Evolutionary conservation across 2,329 filamentous ascomycete species (phyloP).

Genomic region (Fusarium luffae): DNA sequence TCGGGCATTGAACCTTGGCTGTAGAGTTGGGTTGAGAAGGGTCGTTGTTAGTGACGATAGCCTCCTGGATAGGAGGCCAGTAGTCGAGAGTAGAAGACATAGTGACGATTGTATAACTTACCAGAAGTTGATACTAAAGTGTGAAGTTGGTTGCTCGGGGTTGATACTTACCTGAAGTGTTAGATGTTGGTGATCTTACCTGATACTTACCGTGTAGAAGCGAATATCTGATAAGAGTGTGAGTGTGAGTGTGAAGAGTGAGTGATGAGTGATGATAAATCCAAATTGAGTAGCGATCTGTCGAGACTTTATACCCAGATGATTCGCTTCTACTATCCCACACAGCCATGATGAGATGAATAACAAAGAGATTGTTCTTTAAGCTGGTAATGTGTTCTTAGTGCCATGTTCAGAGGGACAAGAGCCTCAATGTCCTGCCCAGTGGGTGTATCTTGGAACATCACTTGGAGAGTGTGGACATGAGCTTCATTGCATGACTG

Average conservation of each 20-base stretch:
- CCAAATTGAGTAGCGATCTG: not conserved
- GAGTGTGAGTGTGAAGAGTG: not conserved
- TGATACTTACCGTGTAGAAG: not conserved
- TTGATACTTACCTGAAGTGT: not conserved
- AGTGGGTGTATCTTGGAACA: no score
- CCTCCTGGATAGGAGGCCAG: slow-evolving; percentile 25
- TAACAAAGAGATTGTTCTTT: not conserved
- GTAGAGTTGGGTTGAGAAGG: not conserved
- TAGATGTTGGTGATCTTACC: not conserved
- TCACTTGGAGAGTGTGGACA: no score
- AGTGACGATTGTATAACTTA: not conserved
- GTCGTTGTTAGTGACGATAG: not conserved
- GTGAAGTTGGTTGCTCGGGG: not conserved
- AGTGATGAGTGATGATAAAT: not conserved
- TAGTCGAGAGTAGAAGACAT: slow-evolving; percentile 7
- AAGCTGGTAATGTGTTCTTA: not conserved
- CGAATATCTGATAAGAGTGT: not conserved
- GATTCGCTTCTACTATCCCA: not conserved
- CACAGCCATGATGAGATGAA: not conserved
- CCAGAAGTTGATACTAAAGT: not conserved
- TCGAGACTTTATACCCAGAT: not conserved
- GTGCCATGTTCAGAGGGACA: not conserved
- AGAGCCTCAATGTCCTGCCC: no score
- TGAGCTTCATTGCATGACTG: no score
- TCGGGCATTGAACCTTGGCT: slow-evolving; percentile 22